These are phyloP conservation scores for Leccinum boreale DNA, from an alignment of 768 basidiomycete species.

Conservation along the genomic window DNA sequence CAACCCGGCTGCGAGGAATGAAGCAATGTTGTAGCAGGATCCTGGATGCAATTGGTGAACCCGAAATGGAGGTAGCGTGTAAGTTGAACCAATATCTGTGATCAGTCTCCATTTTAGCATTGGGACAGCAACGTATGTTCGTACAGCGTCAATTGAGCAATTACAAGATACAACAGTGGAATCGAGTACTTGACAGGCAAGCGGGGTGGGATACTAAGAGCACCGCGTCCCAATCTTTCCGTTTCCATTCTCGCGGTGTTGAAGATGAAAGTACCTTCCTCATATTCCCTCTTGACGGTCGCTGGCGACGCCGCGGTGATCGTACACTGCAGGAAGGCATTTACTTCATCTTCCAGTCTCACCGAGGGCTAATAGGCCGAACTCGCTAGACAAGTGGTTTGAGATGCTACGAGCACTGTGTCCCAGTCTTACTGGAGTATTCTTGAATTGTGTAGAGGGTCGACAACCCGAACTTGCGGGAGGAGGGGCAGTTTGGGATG, in stretches of 20 bases:
- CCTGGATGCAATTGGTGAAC: too few relatives aligned
- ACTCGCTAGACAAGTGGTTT: neutral
- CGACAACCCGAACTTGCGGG: constrained; percentile 3
- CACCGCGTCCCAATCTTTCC: neutral
- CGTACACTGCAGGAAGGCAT: neutral
- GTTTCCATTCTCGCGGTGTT: neutral
- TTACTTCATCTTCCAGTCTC: constrained; percentile 3
- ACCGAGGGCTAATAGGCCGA: neutral
- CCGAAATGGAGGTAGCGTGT: too few relatives aligned
- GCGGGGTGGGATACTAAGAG: neutral
- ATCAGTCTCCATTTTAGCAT: too few relatives aligned
- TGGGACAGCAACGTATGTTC: too few relatives aligned
- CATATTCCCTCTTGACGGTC: neutral
- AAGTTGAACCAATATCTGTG: too few relatives aligned
- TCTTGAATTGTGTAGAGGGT: constrained; percentile 6
- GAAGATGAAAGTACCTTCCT: too few relatives aligned
- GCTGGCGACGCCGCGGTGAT: neutral
- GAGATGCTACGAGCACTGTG: neutral
- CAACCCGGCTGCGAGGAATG: too few relatives aligned
- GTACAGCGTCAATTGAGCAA: too few relatives aligned
- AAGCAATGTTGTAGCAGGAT: too few relatives aligned
- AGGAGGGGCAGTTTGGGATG: neutral
- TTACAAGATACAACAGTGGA: too few relatives aligned
- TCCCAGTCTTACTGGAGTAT: neutral
- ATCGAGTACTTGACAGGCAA: neutral